These are phyloP conservation scores for Murraya paniculata DNA, from an alignment of 345 rosid genomes.

Conservation along the genomic window DNA sequence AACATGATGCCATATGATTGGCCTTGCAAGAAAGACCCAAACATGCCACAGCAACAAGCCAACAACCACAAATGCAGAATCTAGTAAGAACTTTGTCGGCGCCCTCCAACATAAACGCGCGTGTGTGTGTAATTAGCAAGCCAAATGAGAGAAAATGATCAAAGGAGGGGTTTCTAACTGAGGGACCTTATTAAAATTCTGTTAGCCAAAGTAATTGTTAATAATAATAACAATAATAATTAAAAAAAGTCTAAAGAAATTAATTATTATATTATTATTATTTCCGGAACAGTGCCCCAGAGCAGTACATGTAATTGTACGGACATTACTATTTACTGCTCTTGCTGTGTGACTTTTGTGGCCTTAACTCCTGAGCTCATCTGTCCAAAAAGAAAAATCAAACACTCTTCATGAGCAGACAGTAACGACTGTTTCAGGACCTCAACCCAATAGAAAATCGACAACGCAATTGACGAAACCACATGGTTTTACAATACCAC, in stretches of 20 bases:
- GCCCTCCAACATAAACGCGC: not conserved
- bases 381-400: no score
- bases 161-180: not conserved
- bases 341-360: no score
- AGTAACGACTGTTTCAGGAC: not conserved
- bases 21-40: not conserved
- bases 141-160: not conserved
- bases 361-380: no score
- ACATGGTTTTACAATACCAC: constrained; percentile 21
- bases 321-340: not conserved
- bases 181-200: no score
- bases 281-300: not conserved
- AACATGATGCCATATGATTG: not conserved
- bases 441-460: constrained; percentile 27
- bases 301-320: not conserved
- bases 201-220: not conserved
- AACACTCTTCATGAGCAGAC: not conserved
- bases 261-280: no score
- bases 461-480: constrained; percentile 41
- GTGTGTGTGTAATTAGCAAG: not conserved
- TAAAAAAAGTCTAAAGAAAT: no score
- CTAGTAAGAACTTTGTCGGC: not conserved
- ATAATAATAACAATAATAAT: no score
- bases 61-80: constrained; percentile 4
- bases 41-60: not conserved